Evolutionary conservation across 306 rosid genomes (phyloP).

Genomic region (Prunus persica): Prunus_persica_NCBIv2 NC_034011.1:5679501-5680000

Average conservation of each 20-base stretch:
- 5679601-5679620: slow-evolving; percentile 64
- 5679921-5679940: slow-evolving; percentile 59
- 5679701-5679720: slow-evolving; percentile 68
- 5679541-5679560: slow-evolving; percentile 76
- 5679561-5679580: slow-evolving; percentile 70
- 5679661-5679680: slow-evolving; percentile 64
- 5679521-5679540: slow-evolving; percentile 69
- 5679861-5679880: slow-evolving; percentile 56
- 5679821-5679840: slow-evolving; percentile 47
- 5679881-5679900: slow-evolving; percentile 44
- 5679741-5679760: slow-evolving; percentile 34
- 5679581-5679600: slow-evolving; percentile 67
- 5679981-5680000: slow-evolving; percentile 60
- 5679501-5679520: slow-evolving; percentile 42
- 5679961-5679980: slow-evolving; percentile 57
- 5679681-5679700: slow-evolving; percentile 71
- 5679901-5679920: slow-evolving; percentile 29
- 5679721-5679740: slow-evolving; percentile 75
- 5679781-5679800: not conserved
- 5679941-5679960: slow-evolving; percentile 71
- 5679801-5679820: slow-evolving; percentile 25
- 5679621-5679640: slow-evolving; percentile 55
- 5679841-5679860: slow-evolving; percentile 28
- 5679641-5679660: slow-evolving; percentile 69
- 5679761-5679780: not conserved